Base-by-base conservation (phyloP, 2,329 filamentous ascomycete species). In the Cladosporium phlei region DNA sequence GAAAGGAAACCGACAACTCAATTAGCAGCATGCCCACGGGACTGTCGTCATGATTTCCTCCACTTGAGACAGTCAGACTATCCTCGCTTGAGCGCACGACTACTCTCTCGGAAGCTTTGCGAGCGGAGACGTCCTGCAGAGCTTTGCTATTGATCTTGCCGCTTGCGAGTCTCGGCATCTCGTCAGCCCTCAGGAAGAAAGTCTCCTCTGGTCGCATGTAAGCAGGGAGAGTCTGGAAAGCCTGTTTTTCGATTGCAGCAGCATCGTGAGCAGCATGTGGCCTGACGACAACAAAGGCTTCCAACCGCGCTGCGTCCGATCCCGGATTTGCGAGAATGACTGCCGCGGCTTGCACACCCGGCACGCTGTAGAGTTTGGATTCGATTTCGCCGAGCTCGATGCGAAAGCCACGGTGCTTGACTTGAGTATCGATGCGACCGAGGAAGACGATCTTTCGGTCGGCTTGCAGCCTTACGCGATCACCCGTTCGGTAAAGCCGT, bases 321-420 rank as follows among this genome's bases (percentile, higher is more conserved):
- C 49, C 49, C 5, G 55, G 21, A 24, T 59, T 55, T 11, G 52
- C 52, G 25, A 59, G 37, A 19, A 59, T 57, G 25, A 59, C 56
- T 9, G 56, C 56, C 14, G 55, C 56, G 11, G 56, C 89, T 38
- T 87, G 77, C 9, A 95, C 77, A 28, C 91, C 69, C 0, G 78
- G 79, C 67, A 86, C 78, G 28, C 80, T 76, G 42, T 79, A 83
- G 33, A 42, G 12, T 14, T 20, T 27, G 2, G 28, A 84, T 65
- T 96, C 89, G 55, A 96, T 95, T 55, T 96, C 91, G 54, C 84
- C 85, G 28, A 96, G 80, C 68, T 96, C 91, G 55, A 96, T 94
- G 49, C 90, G 78, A 74, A 95, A 95, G 1, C 90, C 90, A 49
- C 91, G 83, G 52, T 96, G 89, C 72, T 96, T 97, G 69, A 96